These are phyloP conservation scores for Conoideocrella luteorostrata DNA, from an alignment of 2,329 filamentous ascomycete species.

Conservation along the genomic window DNA sequence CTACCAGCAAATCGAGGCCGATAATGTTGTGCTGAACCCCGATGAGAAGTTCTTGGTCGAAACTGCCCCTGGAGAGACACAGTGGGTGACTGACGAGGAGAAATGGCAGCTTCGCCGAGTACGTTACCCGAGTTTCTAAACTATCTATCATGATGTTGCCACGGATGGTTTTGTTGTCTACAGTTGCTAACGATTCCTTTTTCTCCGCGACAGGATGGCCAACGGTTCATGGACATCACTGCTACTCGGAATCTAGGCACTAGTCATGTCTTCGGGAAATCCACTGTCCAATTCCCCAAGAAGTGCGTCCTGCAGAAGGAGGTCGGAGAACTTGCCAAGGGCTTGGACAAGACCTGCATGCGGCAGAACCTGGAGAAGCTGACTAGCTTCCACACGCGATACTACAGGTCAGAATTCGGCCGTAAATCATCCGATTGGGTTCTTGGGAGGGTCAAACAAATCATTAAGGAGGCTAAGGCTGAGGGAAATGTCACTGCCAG, in stretches of 20 bases:
- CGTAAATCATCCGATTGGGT: slow-evolving; percentile 85
- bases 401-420: slow-evolving; percentile 74
- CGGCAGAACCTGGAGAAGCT: slow-evolving; percentile 69
- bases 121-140: slow-evolving; percentile 28
- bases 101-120: slow-evolving; percentile 89
- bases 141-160: too few species aligned
- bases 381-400: slow-evolving; percentile 73
- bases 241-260: slow-evolving; percentile 56
- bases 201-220: slow-evolving; percentile 57
- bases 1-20: slow-evolving; percentile 43
- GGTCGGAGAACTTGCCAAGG: slow-evolving; percentile 59
- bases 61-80: slow-evolving; percentile 71
- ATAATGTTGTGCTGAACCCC: slow-evolving; percentile 44
- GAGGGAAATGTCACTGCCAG: slow-evolving; percentile 61
- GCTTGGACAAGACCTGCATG: slow-evolving; percentile 72
- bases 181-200: not conserved
- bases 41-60: slow-evolving; percentile 63
- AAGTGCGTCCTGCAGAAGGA: slow-evolving; percentile 59
- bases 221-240: slow-evolving; percentile 94
- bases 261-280: slow-evolving; percentile 25
- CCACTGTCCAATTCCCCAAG: slow-evolving; percentile 55
- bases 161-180: too few species aligned
- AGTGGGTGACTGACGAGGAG: slow-evolving; percentile 88
- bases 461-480: slow-evolving; percentile 66
- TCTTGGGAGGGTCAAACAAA: slow-evolving; percentile 63